Base-by-base conservation (phyloP, 108 stramenopile species). In the Cylindrotheca closterium region DNA sequence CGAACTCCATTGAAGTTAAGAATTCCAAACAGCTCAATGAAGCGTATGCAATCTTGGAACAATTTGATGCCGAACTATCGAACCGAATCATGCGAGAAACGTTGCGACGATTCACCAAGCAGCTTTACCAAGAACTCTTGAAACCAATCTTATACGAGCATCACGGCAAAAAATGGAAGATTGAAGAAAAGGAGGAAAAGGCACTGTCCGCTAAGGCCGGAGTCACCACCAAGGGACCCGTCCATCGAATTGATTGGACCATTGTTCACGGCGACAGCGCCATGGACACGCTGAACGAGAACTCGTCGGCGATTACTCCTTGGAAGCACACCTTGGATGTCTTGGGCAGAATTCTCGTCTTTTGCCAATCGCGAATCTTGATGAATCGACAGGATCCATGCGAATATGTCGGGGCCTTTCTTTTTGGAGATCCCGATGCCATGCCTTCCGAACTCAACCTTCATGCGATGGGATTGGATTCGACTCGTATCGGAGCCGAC, bases 351-450 rank as follows among this genome's bases (percentile, higher is more conserved):
- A 61, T 84, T 15, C 63, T 89, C 8, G 55, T 45, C 22, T 92
- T 88, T 64, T 63, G 87, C 18, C 72, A 79, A 29, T 48, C 72
- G 10, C 68, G 80, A 28, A 72, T 83, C 1, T 64, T 92, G 1
- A 47, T 85, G 18, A 28, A 60, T 8, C 65, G 83, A 8, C n/a
- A 65, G 4, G 66, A 57, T 10, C 60, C 88, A 7, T 82, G 82
- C 23, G 34, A 59, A 4, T 30, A 79, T 24, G 72, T 87, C 8
- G 91, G 87, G 7, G 75, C 67, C 10, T 50, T 60, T 31, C 54
- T 87, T 10, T 87, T 87, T 32, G 85, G 86, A 19, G 68, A 63
- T 26, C 87, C 85, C 8, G 30, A 79, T 2, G 62, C 73, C 15
- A 50, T 74, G 31, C 60, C 77, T 1, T 56, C 71, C 0, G 33